phyloP scores from a whole-genome alignment of 1,139 yeast genomes.

The Suhomyces bribrorum region DNA sequence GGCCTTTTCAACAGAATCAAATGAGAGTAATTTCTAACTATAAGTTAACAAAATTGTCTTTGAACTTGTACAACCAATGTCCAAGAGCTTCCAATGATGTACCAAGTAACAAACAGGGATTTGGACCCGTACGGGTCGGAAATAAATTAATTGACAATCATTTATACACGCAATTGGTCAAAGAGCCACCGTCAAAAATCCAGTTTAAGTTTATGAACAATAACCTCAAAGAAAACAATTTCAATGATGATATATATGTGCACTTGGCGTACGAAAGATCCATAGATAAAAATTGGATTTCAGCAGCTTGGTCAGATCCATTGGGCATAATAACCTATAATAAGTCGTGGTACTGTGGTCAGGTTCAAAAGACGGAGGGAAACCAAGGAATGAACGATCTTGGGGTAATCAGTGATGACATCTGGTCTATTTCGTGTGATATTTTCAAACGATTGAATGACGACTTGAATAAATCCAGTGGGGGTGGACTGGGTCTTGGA shows the following conservation, averaged over 20 bases:
- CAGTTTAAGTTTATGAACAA: slow-evolving; percentile 52
- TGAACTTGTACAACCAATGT: slow-evolving; percentile 64
- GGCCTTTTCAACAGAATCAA: slow-evolving; percentile 33
- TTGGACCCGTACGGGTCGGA: background rate
- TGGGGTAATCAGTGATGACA: slow-evolving; percentile 40
- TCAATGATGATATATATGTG: slow-evolving; percentile 68
- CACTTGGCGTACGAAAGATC: slow-evolving; percentile 88
- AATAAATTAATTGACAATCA: slow-evolving; percentile 7
- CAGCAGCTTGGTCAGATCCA: slow-evolving; percentile 90
- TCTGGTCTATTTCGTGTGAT: slow-evolving; percentile 39
- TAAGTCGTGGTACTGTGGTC: slow-evolving; percentile 63
- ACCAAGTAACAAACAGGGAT: background rate
- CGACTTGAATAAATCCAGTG: slow-evolving; percentile 33
- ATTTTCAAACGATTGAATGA: slow-evolving; percentile 41
- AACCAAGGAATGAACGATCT: slow-evolving; percentile 28
- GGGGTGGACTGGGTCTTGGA: slow-evolving; percentile 36
- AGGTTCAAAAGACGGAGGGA: slow-evolving; percentile 11
- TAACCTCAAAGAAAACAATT: slow-evolving; percentile 25
- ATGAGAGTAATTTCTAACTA: slow-evolving; percentile 51
- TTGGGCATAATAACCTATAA: slow-evolving; percentile 64
- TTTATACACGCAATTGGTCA: slow-evolving; percentile 45
- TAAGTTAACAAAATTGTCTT: slow-evolving; percentile 51
- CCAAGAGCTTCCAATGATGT: slow-evolving; percentile 24
- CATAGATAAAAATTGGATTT: slow-evolving; percentile 77
- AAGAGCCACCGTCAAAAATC: slow-evolving; percentile 47